phyloP scores from a whole-genome alignment of 139 green algal genomes.

The Chlorella ohadii region DNA sequence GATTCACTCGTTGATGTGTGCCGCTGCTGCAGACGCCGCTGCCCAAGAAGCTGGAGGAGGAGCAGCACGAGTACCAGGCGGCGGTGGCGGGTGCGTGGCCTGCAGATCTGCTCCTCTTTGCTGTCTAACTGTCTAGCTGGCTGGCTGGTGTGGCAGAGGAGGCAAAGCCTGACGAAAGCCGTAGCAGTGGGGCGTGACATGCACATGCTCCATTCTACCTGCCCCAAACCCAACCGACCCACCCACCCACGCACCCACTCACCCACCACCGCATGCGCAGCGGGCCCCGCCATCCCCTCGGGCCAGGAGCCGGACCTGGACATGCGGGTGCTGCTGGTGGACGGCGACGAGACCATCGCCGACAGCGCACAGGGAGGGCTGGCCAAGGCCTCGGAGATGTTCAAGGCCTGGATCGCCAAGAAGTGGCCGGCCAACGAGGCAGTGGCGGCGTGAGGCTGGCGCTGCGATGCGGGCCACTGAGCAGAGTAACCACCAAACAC shows the following conservation, averaged over 20 bases:
- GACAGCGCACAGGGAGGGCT: conserved; percentile 52
- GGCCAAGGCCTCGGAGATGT: conserved; percentile 59
- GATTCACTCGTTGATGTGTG: too few species aligned
- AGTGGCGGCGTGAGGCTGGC: too few species aligned
- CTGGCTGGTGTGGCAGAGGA: too few species aligned
- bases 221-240: too few species aligned
- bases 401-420: conserved; percentile 63
- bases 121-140: too few species aligned
- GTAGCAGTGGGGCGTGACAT: too few species aligned
- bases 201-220: too few species aligned
- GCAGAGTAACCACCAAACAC: too few species aligned
- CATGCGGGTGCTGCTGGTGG: conserved; percentile 82
- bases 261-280: neutral
- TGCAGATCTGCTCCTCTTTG: too few species aligned
- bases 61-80: conserved; percentile 67
- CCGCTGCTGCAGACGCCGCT: conserved; percentile 25
- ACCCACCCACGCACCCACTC: too few species aligned
- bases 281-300: conserved; percentile 47
- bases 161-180: too few species aligned
- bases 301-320: conserved; percentile 69
- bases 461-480: too few species aligned
- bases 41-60: conserved; percentile 50
- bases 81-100: conserved; percentile 34
- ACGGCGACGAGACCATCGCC: conserved; percentile 72
- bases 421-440: neutral